Conservation (phyloP, 208 protist genomes). For the Leishmania aethiopica region DNA sequence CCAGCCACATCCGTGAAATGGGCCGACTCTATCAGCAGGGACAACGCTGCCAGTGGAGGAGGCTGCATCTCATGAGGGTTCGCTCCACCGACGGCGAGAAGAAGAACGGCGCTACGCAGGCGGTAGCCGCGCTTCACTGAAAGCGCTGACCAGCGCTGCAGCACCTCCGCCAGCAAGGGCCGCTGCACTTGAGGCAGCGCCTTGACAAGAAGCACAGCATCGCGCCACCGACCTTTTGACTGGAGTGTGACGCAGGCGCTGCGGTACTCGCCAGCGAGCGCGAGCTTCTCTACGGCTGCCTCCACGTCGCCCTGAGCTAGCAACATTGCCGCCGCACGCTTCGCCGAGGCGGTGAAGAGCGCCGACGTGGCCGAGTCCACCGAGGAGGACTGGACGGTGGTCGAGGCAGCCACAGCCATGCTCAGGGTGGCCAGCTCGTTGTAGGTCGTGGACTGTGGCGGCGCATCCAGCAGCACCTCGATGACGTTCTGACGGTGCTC, state of each 20-base stretch:
- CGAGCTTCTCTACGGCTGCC: slow-evolving; percentile 74
- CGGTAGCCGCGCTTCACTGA: slow-evolving; percentile 52
- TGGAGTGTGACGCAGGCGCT: slow-evolving; percentile 68
- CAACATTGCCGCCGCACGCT: slow-evolving; percentile 68
- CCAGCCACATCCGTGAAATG: slow-evolving; percentile 73
- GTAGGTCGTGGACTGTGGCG: slow-evolving; percentile 54
- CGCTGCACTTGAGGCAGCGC: slow-evolving; percentile 20
- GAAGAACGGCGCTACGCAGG: slow-evolving; percentile 51
- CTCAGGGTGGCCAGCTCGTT: slow-evolving; percentile 65
- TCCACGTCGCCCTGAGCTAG: slow-evolving; percentile 70
- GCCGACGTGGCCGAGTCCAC: slow-evolving; percentile 33
- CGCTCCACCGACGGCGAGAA: slow-evolving; percentile 38
- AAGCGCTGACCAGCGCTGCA: slow-evolving; percentile 65
- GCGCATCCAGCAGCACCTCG: slow-evolving; percentile 74
- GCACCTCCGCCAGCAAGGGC: slow-evolving; percentile 24
- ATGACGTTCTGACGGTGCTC: slow-evolving; percentile 52
- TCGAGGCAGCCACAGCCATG: slow-evolving; percentile 57
- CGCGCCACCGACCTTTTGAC: slow-evolving; percentile 66
- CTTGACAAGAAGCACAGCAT: slow-evolving; percentile 62
- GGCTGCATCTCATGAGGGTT: slow-evolving; percentile 8
- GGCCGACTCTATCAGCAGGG: slow-evolving; percentile 47
- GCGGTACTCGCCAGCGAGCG: slow-evolving; percentile 62
- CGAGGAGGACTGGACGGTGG: slow-evolving; percentile 8
- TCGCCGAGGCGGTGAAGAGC: slow-evolving; percentile 48
- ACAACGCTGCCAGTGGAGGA: slow-evolving; percentile 36